Evolutionary conservation across 805 yeast genomes (phyloP).

Genomic region (Alloascoidea hylecoeti): DNA sequence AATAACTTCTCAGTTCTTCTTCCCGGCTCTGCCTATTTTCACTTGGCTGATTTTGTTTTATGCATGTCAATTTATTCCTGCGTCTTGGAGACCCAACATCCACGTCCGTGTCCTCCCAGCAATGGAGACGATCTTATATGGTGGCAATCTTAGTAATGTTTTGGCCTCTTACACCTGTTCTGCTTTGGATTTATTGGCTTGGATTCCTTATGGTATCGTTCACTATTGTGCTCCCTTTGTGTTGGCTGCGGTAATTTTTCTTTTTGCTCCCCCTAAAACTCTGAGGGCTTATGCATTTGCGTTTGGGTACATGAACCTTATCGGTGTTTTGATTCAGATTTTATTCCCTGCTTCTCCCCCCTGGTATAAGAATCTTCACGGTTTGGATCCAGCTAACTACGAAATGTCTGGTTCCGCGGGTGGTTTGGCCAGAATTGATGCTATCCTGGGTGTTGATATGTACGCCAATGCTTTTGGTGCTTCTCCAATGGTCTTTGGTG

Average conservation of each 20-base stretch:
- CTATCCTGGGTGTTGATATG: conserved; percentile 62
- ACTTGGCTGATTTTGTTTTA: conserved; percentile 81
- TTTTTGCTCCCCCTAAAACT: conserved; percentile 87
- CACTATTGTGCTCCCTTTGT: conserved; percentile 86
- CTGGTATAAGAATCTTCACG: conserved; percentile 82
- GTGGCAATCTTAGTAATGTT: conserved; percentile 77
- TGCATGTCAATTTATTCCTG: conserved; percentile 61
- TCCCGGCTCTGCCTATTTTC: conserved; percentile 69
- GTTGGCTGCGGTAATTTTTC: conserved; percentile 59
- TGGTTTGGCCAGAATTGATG: conserved; percentile 81
- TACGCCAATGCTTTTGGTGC: conserved; percentile 73
- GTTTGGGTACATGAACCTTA: conserved; percentile 85
- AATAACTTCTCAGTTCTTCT: conserved; percentile 68
- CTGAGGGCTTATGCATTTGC: conserved; percentile 80
- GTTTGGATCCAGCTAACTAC: conserved; percentile 82
- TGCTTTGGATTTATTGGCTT: conserved; percentile 66
- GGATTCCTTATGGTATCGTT: conserved; percentile 88
- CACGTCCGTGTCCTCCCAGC: conserved; percentile 83
- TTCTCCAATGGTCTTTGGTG: conserved; percentile 88
- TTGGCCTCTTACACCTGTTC: conserved; percentile 60
- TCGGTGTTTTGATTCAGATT: conserved; percentile 75
- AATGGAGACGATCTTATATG: conserved; percentile 81
- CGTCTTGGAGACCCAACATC: conserved; percentile 72
- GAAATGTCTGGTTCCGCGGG: conserved; percentile 92
- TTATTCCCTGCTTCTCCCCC: conserved; percentile 94